Evolutionary conservation across 202 grass and related monocot genomes (phyloP).

Genomic region (Tripidium arundinaceum): DNA sequence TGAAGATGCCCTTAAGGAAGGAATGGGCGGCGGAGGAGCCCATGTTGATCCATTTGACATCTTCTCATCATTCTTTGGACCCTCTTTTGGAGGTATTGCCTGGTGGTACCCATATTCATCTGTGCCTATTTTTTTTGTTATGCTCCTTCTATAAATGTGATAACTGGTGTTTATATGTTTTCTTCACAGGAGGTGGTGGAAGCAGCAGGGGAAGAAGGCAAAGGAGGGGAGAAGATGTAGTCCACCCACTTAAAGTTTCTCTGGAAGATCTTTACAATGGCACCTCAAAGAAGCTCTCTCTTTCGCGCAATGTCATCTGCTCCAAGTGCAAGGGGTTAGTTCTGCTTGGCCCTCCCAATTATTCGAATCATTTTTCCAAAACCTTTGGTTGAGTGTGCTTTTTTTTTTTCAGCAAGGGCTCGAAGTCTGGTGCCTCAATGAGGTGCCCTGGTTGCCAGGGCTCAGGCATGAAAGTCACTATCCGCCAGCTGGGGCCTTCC

Average conservation of each 20-base stretch:
- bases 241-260: conserved; percentile 87
- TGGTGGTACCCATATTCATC: conserved; percentile 5
- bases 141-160: neutral
- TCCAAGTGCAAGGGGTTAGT: conserved; percentile 82
- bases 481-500: conserved; percentile 77
- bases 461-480: conserved; percentile 85
- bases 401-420: conserved; percentile 71
- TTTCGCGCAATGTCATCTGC: conserved; percentile 73
- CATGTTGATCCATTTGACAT: conserved; percentile 85
- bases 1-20: conserved; percentile 97
- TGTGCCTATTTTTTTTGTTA: neutral
- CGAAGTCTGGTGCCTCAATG: conserved; percentile 87
- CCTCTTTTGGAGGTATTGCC: conserved; percentile 52
- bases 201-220: conserved; percentile 90
- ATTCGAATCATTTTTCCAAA: neutral
- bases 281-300: conserved; percentile 82
- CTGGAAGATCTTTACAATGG: conserved; percentile 92
- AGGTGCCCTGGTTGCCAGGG: conserved; percentile 89
- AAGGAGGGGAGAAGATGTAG: conserved; percentile 87
- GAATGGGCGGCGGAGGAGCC: conserved; percentile 74
- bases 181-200: conserved; percentile 54
- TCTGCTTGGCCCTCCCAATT: neutral
- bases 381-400: neutral
- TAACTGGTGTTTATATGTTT: conserved; percentile 13
- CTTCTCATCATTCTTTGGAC: conserved; percentile 85